Conservation (phyloP, 305 asterid species). For the Fraxinus platypoda region DNA sequence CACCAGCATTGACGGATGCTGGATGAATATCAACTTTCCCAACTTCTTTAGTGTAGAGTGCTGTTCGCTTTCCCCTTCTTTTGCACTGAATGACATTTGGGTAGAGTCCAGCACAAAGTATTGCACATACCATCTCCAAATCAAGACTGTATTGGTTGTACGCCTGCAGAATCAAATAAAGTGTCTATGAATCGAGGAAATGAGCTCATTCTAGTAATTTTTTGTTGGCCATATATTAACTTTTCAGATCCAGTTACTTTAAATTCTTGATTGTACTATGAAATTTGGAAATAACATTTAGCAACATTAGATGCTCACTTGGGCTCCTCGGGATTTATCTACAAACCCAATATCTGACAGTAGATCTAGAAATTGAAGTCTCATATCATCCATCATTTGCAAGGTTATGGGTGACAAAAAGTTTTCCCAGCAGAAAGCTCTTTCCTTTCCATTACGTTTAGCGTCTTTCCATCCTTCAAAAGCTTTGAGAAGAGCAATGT, state of each 20-base stretch:
- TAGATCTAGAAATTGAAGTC: slow-evolving; percentile 78
- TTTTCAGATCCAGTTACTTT: background rate
- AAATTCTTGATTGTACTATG: background rate
- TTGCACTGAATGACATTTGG: slow-evolving; percentile 97
- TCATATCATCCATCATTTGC: slow-evolving; percentile 91
- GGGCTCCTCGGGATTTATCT: slow-evolving; percentile 63
- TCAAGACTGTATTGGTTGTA: slow-evolving; percentile 72
- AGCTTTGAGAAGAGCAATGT: slow-evolving; percentile 91
- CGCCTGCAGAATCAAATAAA: slow-evolving; percentile 45
- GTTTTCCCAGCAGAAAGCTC: slow-evolving; percentile 82
- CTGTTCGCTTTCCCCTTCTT: slow-evolving; percentile 86
- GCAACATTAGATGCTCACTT: slow-evolving; percentile 44
- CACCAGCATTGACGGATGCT: slow-evolving; percentile 79
- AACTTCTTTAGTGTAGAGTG: slow-evolving; percentile 76
- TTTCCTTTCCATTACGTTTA: slow-evolving; percentile 57
- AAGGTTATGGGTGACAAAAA: slow-evolving; percentile 75
- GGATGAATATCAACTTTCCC: slow-evolving; percentile 94
- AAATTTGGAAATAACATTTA: background rate
- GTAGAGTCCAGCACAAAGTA: slow-evolving; percentile 93
- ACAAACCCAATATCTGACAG: slow-evolving; percentile 83
- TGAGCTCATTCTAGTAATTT: background rate
- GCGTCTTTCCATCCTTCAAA: slow-evolving; percentile 94
- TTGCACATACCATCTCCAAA: slow-evolving; percentile 90
- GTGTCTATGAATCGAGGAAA: slow-evolving; percentile 1
- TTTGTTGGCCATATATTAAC: background rate